These are phyloP conservation scores for Leccinum olivaceopallidum DNA, from an alignment of 768 basidiomycete species.

Conservation along the genomic window DNA sequence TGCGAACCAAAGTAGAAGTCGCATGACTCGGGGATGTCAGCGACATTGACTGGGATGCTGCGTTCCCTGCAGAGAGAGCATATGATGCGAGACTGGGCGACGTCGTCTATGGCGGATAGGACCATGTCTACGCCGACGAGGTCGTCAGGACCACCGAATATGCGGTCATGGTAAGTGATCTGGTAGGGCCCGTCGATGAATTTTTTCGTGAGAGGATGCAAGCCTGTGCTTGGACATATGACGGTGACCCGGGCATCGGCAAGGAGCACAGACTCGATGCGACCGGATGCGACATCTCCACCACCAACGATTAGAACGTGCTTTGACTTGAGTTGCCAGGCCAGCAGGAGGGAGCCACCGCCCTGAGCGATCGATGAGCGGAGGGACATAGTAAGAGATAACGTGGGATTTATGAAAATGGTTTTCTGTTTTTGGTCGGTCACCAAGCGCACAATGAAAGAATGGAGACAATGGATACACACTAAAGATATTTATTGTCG, in stretches of 20 bases:
- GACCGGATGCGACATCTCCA: slow-evolving; percentile 86
- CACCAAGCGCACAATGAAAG: slow-evolving; percentile 5
- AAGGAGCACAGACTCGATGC: slow-evolving; percentile 81
- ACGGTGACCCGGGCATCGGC: slow-evolving; percentile 80
- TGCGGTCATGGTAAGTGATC: slow-evolving; percentile 71
- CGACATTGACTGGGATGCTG: slow-evolving; percentile 90
- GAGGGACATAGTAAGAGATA: slow-evolving; percentile 11
- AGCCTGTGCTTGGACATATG: slow-evolving; percentile 66
- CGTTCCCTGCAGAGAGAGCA: slow-evolving; percentile 63
- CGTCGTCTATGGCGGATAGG: slow-evolving; percentile 90
- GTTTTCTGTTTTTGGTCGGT: slow-evolving; percentile 1
- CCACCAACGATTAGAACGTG: slow-evolving; percentile 91
- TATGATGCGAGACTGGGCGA: slow-evolving; percentile 68
- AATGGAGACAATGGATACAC: slow-evolving; percentile 22
- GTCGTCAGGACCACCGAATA: slow-evolving; percentile 65
- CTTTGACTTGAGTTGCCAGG: slow-evolving; percentile 88
- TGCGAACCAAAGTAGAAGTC: slow-evolving; percentile 99
- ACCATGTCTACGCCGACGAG: slow-evolving; percentile 79
- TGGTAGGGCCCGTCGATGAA: slow-evolving; percentile 46
- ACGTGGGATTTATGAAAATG: background rate
- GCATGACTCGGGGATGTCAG: slow-evolving; percentile 93
- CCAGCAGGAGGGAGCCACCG: slow-evolving; percentile 82
- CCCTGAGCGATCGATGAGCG: slow-evolving; percentile 23
- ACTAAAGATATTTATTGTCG: background rate
- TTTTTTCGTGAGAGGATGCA: slow-evolving; percentile 58